phyloP scores from a whole-genome alignment of 2,329 filamentous ascomycete species.

The Pyricularia grisea region DNA sequence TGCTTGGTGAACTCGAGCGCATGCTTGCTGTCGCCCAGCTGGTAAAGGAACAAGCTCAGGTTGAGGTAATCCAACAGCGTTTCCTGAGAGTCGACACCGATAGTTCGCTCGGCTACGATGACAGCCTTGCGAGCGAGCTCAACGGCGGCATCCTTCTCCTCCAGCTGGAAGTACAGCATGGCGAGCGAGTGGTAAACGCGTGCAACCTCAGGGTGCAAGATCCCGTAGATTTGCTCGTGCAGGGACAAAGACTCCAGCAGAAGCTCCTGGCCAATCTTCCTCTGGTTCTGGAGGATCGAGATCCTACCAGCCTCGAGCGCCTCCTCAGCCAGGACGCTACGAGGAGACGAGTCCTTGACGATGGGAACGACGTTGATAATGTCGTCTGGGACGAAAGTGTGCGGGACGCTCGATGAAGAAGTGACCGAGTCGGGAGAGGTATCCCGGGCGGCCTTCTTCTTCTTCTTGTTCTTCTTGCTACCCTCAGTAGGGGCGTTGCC shows the following conservation, averaged over 20 bases:
- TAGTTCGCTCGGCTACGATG: constrained; percentile 87
- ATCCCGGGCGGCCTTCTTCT: constrained; percentile 49
- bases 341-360: constrained; percentile 87
- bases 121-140: constrained; percentile 95
- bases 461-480: constrained; percentile 48
- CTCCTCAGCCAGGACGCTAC: constrained; percentile 87
- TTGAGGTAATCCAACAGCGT: constrained; percentile 95
- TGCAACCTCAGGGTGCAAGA: constrained; percentile 92
- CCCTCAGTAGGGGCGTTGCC: constrained; percentile 12
- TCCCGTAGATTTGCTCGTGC: constrained; percentile 97
- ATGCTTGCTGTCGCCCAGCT: constrained; percentile 76
- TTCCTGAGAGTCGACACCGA: constrained; percentile 88
- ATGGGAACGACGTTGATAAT: constrained; percentile 89
- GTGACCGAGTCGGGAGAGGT: constrained; percentile 36
- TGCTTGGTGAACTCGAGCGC: constrained; percentile 88
- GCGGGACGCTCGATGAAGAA: constrained; percentile 28
- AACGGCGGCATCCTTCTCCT: constrained; percentile 92
- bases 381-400: constrained; percentile 75
- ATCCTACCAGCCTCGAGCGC: constrained; percentile 92
- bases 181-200: constrained; percentile 91
- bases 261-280: constrained; percentile 90
- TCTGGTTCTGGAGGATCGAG: constrained; percentile 91
- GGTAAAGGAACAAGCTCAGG: constrained; percentile 87
- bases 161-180: constrained; percentile 94
- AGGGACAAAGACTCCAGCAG: constrained; percentile 91